These are phyloP conservation scores for Colletotrichum australisinense DNA, from an alignment of 2,329 filamentous ascomycete genomes.

Conservation along the genomic window DNA sequence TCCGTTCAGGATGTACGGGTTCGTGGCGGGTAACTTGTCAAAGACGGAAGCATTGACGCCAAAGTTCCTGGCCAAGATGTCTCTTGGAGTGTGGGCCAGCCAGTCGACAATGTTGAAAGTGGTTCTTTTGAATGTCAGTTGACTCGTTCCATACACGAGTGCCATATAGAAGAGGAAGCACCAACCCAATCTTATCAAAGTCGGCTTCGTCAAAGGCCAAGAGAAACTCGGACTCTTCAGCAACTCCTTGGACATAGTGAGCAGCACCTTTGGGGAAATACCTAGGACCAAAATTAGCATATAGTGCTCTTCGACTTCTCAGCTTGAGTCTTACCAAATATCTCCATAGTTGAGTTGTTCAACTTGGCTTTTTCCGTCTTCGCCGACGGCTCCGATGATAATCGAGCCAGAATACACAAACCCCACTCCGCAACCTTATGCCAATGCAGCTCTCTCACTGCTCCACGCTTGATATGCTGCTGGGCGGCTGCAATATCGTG, in stretches of 20 bases:
- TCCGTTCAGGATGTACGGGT: slow-evolving; percentile 72
- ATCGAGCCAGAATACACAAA: slow-evolving; percentile 68
- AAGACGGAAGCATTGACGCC: slow-evolving; percentile 71
- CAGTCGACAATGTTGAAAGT: slow-evolving; percentile 80
- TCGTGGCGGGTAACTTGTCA: slow-evolving; percentile 64
- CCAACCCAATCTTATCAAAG: slow-evolving; percentile 71
- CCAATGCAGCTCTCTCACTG: slow-evolving; percentile 75
- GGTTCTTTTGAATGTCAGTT: slow-evolving; percentile 55
- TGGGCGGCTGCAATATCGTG: slow-evolving; percentile 76
- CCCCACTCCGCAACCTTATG: slow-evolving; percentile 77
- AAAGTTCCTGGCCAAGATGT: slow-evolving; percentile 76
- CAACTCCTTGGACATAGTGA: slow-evolving; percentile 73
- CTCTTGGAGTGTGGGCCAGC: slow-evolving; percentile 73
- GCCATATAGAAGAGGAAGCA: not conserved
- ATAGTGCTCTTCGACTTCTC: not conserved
- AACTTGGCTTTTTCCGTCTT: slow-evolving; percentile 66
- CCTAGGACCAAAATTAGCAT: not conserved
- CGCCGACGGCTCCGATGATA: slow-evolving; percentile 70
- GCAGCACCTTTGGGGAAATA: slow-evolving; percentile 75
- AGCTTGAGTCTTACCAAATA: slow-evolving; percentile 58
- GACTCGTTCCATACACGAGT: not conserved
- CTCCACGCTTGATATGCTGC: slow-evolving; percentile 75
- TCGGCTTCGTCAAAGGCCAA: slow-evolving; percentile 75
- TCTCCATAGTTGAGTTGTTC: slow-evolving; percentile 70
- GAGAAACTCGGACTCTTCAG: slow-evolving; percentile 75